These are phyloP conservation scores for Rhizophagus clarus DNA, from an alignment of 192 early-diverging fungal genomes.

Conservation along the genomic window DNA sequence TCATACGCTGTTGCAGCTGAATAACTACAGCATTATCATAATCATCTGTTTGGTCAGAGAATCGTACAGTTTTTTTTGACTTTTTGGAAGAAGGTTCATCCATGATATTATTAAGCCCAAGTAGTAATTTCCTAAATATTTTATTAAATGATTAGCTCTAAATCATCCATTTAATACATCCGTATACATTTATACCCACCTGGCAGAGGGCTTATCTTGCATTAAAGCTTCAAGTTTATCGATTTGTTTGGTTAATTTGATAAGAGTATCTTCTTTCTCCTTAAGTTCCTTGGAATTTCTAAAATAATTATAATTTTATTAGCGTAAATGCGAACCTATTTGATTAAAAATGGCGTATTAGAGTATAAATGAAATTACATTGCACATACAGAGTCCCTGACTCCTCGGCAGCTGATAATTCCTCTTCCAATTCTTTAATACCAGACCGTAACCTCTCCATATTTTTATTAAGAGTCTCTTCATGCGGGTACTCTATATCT, in stretches of 20 bases:
- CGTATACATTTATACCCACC: constrained; percentile 38
- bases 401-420: constrained; percentile 60
- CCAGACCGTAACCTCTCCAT: constrained; percentile 54
- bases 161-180: not conserved
- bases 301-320: not conserved
- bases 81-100: constrained; percentile 39
- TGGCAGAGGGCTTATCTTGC: constrained; percentile 44
- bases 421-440: constrained; percentile 53
- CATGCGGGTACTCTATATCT: constrained; percentile 56
- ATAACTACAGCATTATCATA: constrained; percentile 55
- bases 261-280: constrained; percentile 64
- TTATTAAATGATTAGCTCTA: not conserved
- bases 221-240: constrained; percentile 59
- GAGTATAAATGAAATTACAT: not conserved
- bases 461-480: constrained; percentile 55
- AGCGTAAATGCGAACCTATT: not conserved
- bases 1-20: constrained; percentile 65
- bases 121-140: constrained; percentile 34
- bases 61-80: constrained; percentile 40
- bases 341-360: not conserved
- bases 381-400: constrained; percentile 50
- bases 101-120: constrained; percentile 25
- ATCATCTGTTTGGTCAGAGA: constrained; percentile 45
- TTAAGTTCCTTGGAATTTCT: constrained; percentile 53
- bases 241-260: constrained; percentile 62